Conservation (phyloP, 169 alveolate species). For the Sarcocystis neurona region DNA sequence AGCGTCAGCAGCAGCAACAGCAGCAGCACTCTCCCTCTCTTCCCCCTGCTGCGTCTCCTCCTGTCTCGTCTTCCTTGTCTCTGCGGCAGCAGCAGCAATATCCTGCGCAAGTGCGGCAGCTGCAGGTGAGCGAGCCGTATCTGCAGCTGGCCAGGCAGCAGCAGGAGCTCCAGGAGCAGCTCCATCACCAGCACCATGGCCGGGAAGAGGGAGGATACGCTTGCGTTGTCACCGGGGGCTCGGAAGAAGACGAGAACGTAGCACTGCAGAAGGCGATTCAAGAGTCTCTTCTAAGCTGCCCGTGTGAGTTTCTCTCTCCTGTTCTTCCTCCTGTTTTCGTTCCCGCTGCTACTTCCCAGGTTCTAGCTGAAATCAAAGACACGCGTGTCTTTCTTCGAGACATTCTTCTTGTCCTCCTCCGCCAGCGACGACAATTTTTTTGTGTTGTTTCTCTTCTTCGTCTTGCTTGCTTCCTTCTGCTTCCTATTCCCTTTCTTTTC, state of each 20-base stretch:
- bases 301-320: neutral
- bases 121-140: neutral
- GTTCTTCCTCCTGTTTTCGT: neutral
- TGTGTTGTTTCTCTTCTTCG: neutral
- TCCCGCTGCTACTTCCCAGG: neutral
- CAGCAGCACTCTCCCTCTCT: no score
- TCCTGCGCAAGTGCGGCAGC: no score
- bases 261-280: constrained; percentile 21
- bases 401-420: neutral
- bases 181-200: no score
- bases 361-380: no score
- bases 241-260: neutral
- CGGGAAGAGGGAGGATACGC: neutral
- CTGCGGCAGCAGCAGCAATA: neutral
- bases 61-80: neutral
- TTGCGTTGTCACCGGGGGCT: neutral
- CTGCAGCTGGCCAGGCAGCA: neutral
- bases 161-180: neutral
- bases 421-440: neutral
- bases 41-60: neutral
- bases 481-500: neutral
- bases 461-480: neutral
- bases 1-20: no score
- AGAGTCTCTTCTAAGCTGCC: neutral
- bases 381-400: neutral